These are phyloP conservation scores for Dioscorea dumetorum DNA, from an alignment of 106 monocot genomes.

Conservation along the genomic window DNA sequence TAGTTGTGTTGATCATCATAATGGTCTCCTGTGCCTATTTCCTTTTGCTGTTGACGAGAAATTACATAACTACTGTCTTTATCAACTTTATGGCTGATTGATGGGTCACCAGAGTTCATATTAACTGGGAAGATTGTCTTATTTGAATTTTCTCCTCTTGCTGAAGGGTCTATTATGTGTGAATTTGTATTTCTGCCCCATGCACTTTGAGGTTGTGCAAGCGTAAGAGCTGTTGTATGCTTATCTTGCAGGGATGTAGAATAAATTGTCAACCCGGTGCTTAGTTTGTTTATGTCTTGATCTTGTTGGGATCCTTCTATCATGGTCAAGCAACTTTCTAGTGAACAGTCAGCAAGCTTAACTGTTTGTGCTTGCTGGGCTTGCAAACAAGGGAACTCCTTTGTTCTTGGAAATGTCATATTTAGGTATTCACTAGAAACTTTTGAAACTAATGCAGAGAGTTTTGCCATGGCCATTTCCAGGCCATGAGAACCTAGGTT, in stretches of 20 bases:
- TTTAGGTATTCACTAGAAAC: constrained; percentile 45
- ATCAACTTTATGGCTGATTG: not conserved
- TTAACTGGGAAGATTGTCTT: no score
- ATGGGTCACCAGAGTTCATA: no score
- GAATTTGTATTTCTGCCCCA: constrained; percentile 1
- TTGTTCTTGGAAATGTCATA: constrained; percentile 15
- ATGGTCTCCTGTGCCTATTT: not conserved
- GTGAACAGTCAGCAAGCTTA: constrained; percentile 21
- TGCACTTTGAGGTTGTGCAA: constrained; percentile 1
- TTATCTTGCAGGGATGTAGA: not conserved
- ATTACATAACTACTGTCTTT: not conserved
- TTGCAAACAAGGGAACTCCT: constrained; percentile 17
- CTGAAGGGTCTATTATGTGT: no score
- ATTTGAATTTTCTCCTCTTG: no score
- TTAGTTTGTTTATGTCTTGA: constrained; percentile 15
- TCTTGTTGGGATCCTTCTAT: constrained; percentile 20
- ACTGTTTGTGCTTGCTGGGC: constrained; percentile 6
- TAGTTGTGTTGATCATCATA: not conserved
- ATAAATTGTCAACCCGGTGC: constrained; percentile 3
- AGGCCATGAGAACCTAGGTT: constrained; percentile 26
- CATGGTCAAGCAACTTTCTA: constrained; percentile 42
- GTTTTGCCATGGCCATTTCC: constrained; percentile 47
- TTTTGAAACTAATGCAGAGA: constrained; percentile 50
- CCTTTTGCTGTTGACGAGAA: not conserved
- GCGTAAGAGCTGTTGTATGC: not conserved